Percentiles rank a stretch among this genome's conserved stretches.
phyloP scores from a whole-genome alignment of 179 eudicot genomes.

The Beta lomatogona region DNA sequence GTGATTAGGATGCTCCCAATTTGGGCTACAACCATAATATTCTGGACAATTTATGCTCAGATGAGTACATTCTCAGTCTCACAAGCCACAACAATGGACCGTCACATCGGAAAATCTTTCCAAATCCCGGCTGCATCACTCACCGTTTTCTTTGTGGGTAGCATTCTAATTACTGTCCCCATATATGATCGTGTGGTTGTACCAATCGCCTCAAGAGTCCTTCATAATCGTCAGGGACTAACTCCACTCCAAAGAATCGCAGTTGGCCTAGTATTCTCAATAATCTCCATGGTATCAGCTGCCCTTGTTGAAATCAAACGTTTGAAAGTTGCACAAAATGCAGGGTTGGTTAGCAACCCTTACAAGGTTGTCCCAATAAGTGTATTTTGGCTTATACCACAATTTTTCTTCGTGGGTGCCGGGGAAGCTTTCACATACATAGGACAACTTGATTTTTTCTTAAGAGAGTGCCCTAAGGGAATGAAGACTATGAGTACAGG shows the following conservation, averaged over 20 bases:
- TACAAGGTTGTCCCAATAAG: conserved; percentile 53
- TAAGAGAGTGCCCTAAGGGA: conserved; percentile 73
- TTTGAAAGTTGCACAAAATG: conserved; percentile 28
- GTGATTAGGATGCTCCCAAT: conserved; percentile 73
- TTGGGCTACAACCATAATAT: conserved; percentile 68
- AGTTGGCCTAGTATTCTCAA: conserved; percentile 67
- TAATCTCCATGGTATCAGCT: conserved; percentile 65
- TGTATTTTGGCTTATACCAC: conserved; percentile 69
- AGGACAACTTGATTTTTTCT: conserved; percentile 76
- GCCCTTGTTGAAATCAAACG: conserved; percentile 64
- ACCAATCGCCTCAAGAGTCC: conserved; percentile 44
- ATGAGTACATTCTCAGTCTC: conserved; percentile 76
- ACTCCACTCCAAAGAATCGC: conserved; percentile 68
- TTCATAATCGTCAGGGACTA: conserved; percentile 61
- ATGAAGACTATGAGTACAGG: conserved; percentile 76
- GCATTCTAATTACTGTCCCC: conserved; percentile 62
- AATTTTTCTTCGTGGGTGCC: conserved; percentile 67
- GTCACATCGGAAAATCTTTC: conserved; percentile 48
- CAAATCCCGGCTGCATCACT: conserved; percentile 74
- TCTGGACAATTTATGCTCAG: conserved; percentile 81
- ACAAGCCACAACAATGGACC: conserved; percentile 81
- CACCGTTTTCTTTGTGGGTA: conserved; percentile 60
- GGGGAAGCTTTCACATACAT: conserved; percentile 79
- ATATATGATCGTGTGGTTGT: conserved; percentile 62
- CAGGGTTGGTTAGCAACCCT: conserved; percentile 42